Percentiles rank a stretch among this genome's conserved stretches.
phyloP scores from a whole-genome alignment of 1,284 basidiomycete genomes.

The Cutaneotrichosporon cavernicola region DNA sequence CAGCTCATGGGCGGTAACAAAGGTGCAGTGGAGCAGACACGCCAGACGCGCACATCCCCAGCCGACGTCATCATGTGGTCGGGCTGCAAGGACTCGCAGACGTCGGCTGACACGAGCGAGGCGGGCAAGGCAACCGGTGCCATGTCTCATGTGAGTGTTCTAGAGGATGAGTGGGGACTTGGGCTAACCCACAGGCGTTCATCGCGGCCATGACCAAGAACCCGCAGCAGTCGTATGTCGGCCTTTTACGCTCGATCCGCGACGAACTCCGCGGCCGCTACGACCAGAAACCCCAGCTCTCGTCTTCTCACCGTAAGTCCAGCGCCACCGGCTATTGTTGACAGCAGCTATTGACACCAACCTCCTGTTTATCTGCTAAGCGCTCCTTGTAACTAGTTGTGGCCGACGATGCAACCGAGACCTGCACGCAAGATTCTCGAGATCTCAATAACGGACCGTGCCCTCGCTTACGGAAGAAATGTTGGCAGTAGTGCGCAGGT shows the following conservation, averaged over 20 bases:
- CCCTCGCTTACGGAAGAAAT: not conserved
- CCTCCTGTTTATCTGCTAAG: conserved; percentile 32
- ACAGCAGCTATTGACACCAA: conserved; percentile 38
- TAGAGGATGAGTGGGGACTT: not conserved
- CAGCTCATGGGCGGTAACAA: conserved; percentile 22
- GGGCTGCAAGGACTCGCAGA: conserved; percentile 89
- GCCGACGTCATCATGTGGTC: conserved; percentile 70
- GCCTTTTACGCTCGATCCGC: conserved; percentile 71
- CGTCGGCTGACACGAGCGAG: conserved; percentile 84
- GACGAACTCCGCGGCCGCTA: conserved; percentile 62
- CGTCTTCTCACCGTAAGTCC: conserved; percentile 57
- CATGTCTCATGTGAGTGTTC: conserved; percentile 59
- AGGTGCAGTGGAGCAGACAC: conserved; percentile 47
- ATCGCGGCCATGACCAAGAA: conserved; percentile 63
- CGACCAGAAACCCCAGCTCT: conserved; percentile 77
- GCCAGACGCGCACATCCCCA: conserved; percentile 70
- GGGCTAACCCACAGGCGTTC: conserved; percentile 58
- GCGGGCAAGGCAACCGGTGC: conserved; percentile 79
- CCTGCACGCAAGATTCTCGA: not conserved
- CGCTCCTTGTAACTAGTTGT: conserved; percentile 1
- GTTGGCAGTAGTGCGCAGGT: not conserved
- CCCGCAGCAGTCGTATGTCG: conserved; percentile 73
- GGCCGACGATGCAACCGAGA: conserved; percentile 6
- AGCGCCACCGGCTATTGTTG: not conserved
- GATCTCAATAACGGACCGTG: not conserved